Evolutionary conservation across 2,329 filamentous ascomycete genomes (phyloP), one percentile per base, ranked within the genome.

Genomic region (Chrysosphaeria jannelii): DNA sequence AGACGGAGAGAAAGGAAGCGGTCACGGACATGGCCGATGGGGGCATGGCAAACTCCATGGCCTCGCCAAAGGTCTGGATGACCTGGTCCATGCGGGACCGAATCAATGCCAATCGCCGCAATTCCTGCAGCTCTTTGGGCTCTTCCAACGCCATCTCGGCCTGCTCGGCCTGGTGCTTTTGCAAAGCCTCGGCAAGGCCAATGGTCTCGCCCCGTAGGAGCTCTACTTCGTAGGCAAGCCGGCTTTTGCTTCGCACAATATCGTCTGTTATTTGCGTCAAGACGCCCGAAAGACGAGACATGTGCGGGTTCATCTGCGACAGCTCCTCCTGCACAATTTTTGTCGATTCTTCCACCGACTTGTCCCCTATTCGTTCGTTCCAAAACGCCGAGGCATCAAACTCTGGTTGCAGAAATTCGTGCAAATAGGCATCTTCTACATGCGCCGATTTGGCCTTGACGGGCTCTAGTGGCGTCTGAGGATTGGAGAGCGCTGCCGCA

Each of bases 201-300:
- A 78, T 46, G 3, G 76, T 71, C 44, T 91, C 79, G 30, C 79
- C 79, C n/a, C 78, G 62, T 23, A 93, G 45, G 10, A 93, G 58
- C 43, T 93, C 81, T 11, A 93, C 81, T 44, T 93, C 75, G 38
- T 97, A 97, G 11, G 79, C 76, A 27, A 97, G 49, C 4, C 81
- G 59, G 31, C 74, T 76, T 13, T 79, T 75, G 36, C 75, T 79
- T 27, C 85, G 62, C 30, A 97, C 46, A 31, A 97, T 93, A 34
- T 93, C 85, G 42, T 97, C 81, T 8, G 85, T 91, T 28, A 93
- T 51, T 36, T 81, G 68, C 15, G 78, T 90, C 27, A 97, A 54
- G 21, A 66, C 72, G 25, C 57, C 64, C 9, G 78, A 76, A 6
- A 91, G 50, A 21, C 78, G 61, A 10, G 75, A 69, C 2, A 78